A percentile compares a stretch with the other conserved stretches of the same genome.
phyloP scores from a whole-genome alignment of 495 filamentous ascomycete genomes.

The Hypoxylon subgilvum region DNA sequence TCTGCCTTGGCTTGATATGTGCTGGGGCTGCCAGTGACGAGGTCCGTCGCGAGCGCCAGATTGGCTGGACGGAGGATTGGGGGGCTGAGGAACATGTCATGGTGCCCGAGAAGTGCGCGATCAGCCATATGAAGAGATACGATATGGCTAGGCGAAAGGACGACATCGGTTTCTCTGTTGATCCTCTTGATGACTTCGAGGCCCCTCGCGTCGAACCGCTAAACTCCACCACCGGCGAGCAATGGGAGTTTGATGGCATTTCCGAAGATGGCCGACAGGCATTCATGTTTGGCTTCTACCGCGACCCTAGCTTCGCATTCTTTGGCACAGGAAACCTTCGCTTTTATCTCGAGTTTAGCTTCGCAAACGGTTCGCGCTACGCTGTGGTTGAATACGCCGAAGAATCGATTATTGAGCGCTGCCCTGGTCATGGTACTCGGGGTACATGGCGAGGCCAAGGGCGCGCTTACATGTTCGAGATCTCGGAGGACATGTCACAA shows the following conservation, averaged over 20 bases:
- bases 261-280: conserved; percentile 15
- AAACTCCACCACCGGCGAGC: conserved; percentile 32
- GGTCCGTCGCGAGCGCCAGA: neutral
- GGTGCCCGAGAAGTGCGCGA: neutral
- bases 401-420: conserved; percentile 18
- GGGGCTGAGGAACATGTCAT: too few relatives aligned
- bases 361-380: conserved; percentile 25
- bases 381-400: conserved; percentile 14
- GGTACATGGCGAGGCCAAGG: neutral
- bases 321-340: conserved; percentile 29
- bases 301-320: conserved; percentile 26
- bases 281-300: conserved; percentile 28
- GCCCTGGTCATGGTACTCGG: neutral
- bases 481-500: neutral
- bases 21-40: too few relatives aligned
- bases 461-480: neutral
- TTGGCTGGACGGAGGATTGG: neutral
- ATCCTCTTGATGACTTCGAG: conserved; percentile 4
- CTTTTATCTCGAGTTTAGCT: conserved; percentile 24
- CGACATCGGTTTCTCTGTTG: conserved; percentile 5
- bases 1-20: too few relatives aligned
- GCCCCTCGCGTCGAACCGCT: conserved; percentile 17
- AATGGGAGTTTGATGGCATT: conserved; percentile 41
- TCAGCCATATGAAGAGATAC: neutral
- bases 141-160: conserved; percentile 2